Conservation (phyloP, 2,329 filamentous ascomycete species). For the Ascomycota sp. region DNA sequence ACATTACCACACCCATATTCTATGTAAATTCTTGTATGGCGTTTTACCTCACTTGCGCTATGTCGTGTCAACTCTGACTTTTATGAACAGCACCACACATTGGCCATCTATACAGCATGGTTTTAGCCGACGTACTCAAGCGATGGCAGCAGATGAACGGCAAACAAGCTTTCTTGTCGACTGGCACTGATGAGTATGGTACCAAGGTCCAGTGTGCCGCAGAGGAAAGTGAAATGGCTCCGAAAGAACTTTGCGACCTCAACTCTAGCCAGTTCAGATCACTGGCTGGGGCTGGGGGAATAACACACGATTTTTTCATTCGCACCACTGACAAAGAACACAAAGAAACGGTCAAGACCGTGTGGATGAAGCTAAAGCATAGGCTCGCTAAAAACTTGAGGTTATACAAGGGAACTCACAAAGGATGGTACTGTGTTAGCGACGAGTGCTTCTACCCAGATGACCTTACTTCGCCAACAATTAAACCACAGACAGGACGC, state of each 20-base stretch:
- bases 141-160: slow-evolving; percentile 71
- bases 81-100: slow-evolving; percentile 57
- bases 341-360: slow-evolving; percentile 65
- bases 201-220: slow-evolving; percentile 92
- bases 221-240: slow-evolving; percentile 43
- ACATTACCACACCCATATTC: slow-evolving; percentile 92
- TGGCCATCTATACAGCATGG: slow-evolving; percentile 84
- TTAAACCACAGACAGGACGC: slow-evolving; percentile 63
- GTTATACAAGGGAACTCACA: slow-evolving; percentile 70
- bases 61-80: not conserved
- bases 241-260: slow-evolving; percentile 74
- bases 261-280: slow-evolving; percentile 63
- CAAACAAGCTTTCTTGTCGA: slow-evolving; percentile 52
- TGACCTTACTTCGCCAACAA: slow-evolving; percentile 47
- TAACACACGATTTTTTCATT: slow-evolving; percentile 73
- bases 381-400: slow-evolving; percentile 37
- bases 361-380: slow-evolving; percentile 59
- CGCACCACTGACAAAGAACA: slow-evolving; percentile 76
- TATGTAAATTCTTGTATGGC: slow-evolving; percentile 80
- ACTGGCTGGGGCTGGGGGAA: slow-evolving; percentile 46
- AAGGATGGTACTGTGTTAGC: slow-evolving; percentile 91
- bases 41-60: not conserved
- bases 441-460: slow-evolving; percentile 93
- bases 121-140: slow-evolving; percentile 79
- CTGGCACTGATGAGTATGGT: slow-evolving; percentile 92